Percentiles rank a stretch among this genome's conserved stretches.
phyloP scores from a whole-genome alignment of 495 filamentous ascomycete species.

The Podospora comata region DNA sequence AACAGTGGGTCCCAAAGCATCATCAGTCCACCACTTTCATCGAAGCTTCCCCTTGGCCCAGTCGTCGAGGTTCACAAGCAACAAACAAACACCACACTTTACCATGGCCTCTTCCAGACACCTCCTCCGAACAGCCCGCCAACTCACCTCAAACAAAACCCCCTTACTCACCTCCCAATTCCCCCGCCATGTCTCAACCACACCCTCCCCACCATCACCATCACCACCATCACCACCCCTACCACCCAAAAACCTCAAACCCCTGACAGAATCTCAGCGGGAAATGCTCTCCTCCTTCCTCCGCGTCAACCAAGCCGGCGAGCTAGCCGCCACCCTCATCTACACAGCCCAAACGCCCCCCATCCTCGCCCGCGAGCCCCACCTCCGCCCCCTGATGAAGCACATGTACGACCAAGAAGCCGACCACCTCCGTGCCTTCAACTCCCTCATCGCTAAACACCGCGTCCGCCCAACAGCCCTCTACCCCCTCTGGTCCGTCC shows the following conservation, averaged over 20 bases:
- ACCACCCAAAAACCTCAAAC: constrained; percentile 31
- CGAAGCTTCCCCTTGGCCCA: background rate
- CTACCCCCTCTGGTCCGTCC: constrained; percentile 85
- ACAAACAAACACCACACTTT: background rate
- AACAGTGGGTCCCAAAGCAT: background rate
- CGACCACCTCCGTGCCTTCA: constrained; percentile 81
- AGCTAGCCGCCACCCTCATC: constrained; percentile 82
- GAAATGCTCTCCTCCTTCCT: constrained; percentile 78
- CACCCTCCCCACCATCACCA: constrained; percentile 12
- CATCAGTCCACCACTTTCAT: constrained; percentile 1
- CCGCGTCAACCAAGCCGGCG: constrained; percentile 87
- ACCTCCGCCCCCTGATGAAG: constrained; percentile 83
- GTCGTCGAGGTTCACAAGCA: constrained; percentile 18
- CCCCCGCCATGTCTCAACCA: constrained; percentile 9
- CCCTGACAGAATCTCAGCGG: constrained; percentile 63
- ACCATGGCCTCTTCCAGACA: constrained; percentile 10
- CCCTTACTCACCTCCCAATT: background rate
- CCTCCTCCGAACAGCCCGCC: constrained; percentile 8
- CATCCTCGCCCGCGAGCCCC: constrained; percentile 71
- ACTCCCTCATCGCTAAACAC: constrained; percentile 75
- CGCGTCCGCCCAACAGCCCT: constrained; percentile 90
- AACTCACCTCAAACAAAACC: background rate
- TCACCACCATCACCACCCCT: constrained; percentile 8
- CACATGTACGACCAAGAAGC: constrained; percentile 99
- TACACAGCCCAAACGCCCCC: constrained; percentile 78